Conservation (phyloP, 2,329 filamentous ascomycete species). For the Emmonsiellopsis sp. region DNA sequence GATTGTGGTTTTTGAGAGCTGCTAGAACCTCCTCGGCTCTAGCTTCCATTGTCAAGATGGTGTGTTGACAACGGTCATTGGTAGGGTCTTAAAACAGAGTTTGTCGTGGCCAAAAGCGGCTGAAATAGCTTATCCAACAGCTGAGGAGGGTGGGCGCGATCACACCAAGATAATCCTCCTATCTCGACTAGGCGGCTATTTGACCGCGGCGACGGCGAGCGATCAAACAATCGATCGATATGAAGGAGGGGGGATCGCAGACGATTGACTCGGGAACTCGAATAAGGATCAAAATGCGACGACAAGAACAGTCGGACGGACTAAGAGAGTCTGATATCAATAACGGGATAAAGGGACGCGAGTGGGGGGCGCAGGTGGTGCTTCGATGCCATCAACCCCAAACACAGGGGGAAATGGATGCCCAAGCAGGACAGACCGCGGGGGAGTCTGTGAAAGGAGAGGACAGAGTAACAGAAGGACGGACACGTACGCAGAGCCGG, state of each 20-base stretch:
- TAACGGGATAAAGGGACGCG: not conserved
- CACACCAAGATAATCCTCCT: not conserved
- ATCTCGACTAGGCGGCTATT: too few relatives aligned
- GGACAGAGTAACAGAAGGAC: not conserved
- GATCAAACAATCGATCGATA: not conserved
- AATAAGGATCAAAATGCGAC: not conserved
- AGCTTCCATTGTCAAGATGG: slow-evolving; percentile 41
- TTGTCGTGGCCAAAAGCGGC: too few relatives aligned
- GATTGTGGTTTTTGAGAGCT: slow-evolving; percentile 52
- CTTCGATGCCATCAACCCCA: not conserved
- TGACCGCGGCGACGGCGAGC: not conserved
- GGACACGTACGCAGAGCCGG: not conserved
- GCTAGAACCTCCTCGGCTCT: slow-evolving; percentile 46
- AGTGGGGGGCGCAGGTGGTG: not conserved
- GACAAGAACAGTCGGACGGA: not conserved
- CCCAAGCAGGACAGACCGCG: not conserved
- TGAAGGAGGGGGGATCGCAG: not conserved
- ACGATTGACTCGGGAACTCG: not conserved
- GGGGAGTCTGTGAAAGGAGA: not conserved
- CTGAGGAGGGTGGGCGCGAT: not conserved
- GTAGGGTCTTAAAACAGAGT: not conserved
- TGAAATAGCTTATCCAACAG: not conserved
- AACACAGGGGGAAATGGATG: not conserved
- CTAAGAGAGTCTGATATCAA: not conserved
- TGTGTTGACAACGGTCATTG: slow-evolving; percentile 10